phyloP scores from a whole-genome alignment of 768 basidiomycete species.

The Podaxis carcinomalis region DNA sequence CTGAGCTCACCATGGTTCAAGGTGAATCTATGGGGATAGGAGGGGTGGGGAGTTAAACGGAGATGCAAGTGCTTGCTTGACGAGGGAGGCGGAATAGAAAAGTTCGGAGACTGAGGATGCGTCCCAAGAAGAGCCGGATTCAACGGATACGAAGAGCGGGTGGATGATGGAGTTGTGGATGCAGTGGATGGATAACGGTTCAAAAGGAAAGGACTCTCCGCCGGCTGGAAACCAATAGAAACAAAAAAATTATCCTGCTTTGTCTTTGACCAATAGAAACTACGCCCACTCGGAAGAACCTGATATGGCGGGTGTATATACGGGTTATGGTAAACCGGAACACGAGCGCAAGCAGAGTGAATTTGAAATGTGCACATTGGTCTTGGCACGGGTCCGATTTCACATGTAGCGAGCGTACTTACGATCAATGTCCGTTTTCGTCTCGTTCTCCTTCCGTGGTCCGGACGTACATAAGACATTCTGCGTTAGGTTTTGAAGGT shows the following conservation, averaged over 20 bases:
- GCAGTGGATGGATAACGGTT: too few species aligned
- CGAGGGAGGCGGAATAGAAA: background rate
- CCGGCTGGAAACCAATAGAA: too few species aligned
- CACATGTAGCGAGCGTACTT: constrained; percentile 1
- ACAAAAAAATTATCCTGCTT: too few species aligned
- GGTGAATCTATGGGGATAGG: background rate
- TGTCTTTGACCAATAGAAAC: too few species aligned
- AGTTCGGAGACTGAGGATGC: background rate
- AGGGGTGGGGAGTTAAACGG: background rate
- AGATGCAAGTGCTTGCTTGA: background rate
- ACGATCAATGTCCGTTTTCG: constrained; percentile 1
- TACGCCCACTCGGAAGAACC: too few species aligned
- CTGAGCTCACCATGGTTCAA: constrained; percentile 16
- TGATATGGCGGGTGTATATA: background rate
- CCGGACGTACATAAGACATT: too few species aligned
- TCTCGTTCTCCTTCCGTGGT: too few species aligned
- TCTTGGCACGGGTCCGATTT: background rate
- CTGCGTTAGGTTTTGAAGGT: background rate
- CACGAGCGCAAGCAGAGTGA: background rate
- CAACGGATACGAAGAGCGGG: too few species aligned
- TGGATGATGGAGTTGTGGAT: too few species aligned
- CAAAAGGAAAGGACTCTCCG: too few species aligned
- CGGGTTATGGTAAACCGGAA: background rate
- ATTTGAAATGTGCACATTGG: background rate
- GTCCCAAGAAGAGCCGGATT: too few species aligned